Conservation (phyloP, 208 protist species). For the Spongospora subterranea region DNA sequence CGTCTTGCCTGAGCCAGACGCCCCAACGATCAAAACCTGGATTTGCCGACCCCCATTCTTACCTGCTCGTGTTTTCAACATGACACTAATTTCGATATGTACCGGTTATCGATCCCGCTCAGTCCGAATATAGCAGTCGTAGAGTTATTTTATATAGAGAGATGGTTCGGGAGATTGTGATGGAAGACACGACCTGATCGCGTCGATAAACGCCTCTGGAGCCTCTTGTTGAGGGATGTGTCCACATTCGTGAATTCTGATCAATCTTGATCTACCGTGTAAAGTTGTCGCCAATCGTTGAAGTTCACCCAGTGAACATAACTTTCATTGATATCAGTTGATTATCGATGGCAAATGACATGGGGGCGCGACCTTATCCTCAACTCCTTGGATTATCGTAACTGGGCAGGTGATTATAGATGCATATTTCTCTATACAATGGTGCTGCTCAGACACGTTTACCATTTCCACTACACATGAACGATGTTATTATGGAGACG, state of each 20-base stretch:
- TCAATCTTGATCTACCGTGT: neutral
- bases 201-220: neutral
- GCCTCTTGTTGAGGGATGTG: neutral
- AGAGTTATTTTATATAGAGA: too few relatives aligned
- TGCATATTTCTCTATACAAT: neutral
- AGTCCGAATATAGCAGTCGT: too few relatives aligned
- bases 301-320: neutral
- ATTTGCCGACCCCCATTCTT: neutral
- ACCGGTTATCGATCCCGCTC: too few relatives aligned
- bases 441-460: neutral
- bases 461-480: neutral
- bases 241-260: neutral
- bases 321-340: neutral
- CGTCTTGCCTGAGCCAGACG: slow-evolving; percentile 29
- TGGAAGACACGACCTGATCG: neutral
- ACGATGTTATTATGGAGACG: neutral
- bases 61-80: slow-evolving; percentile 25
- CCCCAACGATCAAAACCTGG: slow-evolving; percentile 30
- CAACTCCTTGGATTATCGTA: neutral
- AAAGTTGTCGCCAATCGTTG: neutral
- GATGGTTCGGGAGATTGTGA: neutral
- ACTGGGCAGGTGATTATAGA: neutral
- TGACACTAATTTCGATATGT: too few relatives aligned
- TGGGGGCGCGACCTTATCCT: neutral
- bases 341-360: neutral